These are phyloP conservation scores for Dioscorea zingiberensis DNA, from an alignment of 106 monocot species.

Conservation along the genomic window DNA sequence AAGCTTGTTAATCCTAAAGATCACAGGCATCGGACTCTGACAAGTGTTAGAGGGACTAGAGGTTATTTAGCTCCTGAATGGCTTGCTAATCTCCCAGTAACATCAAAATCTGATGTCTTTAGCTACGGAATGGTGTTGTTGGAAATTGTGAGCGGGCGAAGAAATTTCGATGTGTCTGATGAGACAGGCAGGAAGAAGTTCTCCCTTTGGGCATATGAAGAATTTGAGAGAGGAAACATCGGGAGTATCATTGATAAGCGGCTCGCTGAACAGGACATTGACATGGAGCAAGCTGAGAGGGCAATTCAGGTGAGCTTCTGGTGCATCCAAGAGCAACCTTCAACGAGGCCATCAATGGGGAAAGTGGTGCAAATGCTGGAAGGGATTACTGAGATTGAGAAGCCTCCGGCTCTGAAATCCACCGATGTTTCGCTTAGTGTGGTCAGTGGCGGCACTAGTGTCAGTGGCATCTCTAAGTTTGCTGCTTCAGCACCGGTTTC, in stretches of 20 bases:
- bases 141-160: constrained; percentile 66
- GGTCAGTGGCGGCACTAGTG: constrained; percentile 9
- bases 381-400: constrained; percentile 75
- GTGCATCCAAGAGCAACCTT: constrained; percentile 95
- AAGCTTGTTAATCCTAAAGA: constrained; percentile 65
- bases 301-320: constrained; percentile 66
- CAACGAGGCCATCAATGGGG: constrained; percentile 77
- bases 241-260: constrained; percentile 49
- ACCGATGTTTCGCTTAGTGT: constrained; percentile 18
- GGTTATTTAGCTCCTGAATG: constrained; percentile 92
- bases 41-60: constrained; percentile 67
- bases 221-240: constrained; percentile 59
- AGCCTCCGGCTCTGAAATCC: constrained; percentile 58
- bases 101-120: constrained; percentile 82
- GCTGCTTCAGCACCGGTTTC: constrained; percentile 9
- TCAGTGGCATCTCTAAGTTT: constrained; percentile 11
- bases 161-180: constrained; percentile 82
- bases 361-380: constrained; percentile 91
- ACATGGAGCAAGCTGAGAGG: constrained; percentile 60
- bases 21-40: constrained; percentile 55
- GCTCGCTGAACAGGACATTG: constrained; percentile 40
- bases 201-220: constrained; percentile 77
- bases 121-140: constrained; percentile 90
- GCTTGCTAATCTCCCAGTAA: constrained; percentile 76
- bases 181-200: constrained; percentile 70